Conservation (phyloP, 163 green algal genomes). For the Chlorella variabilis region DNA sequence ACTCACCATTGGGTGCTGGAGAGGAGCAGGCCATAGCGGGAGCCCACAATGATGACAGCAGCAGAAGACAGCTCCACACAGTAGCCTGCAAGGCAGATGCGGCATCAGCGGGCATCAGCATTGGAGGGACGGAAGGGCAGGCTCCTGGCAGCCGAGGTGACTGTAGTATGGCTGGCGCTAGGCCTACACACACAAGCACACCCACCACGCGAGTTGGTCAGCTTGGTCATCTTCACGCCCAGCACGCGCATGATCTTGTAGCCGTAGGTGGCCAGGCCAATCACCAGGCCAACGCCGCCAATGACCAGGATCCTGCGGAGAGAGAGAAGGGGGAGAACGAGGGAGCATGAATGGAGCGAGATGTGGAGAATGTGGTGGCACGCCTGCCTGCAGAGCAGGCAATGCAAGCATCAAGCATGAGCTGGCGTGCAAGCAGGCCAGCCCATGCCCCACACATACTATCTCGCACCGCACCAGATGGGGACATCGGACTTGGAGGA, state of each 20-base stretch:
- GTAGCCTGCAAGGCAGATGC: constrained; percentile 34
- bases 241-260: constrained; percentile 75
- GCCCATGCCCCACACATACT: background rate
- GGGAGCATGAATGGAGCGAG: too few relatives aligned
- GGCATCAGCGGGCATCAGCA: too few relatives aligned
- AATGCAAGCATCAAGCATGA: too few relatives aligned
- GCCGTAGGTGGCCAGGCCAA: constrained; percentile 66
- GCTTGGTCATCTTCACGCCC: constrained; percentile 60
- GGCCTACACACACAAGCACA: too few relatives aligned
- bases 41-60: constrained; percentile 55
- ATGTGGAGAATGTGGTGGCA: background rate
- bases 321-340: background rate
- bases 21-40: constrained; percentile 56
- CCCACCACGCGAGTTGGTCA: constrained; percentile 61
- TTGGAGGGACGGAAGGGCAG: too few relatives aligned
- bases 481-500: constrained; percentile 13
- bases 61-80: constrained; percentile 52
- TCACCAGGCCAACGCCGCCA: constrained; percentile 58
- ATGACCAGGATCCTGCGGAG: constrained; percentile 61
- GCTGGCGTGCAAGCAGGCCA: too few relatives aligned
- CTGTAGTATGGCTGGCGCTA: too few relatives aligned
- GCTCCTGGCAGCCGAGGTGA: background rate
- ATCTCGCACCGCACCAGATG: constrained; percentile 33
- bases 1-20: constrained; percentile 57
- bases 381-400: background rate